Evolutionary conservation across 768 basidiomycete species (phyloP), one percentile per base, ranked within the genome.

Genomic region (Albatrellus ellisii): DNA sequence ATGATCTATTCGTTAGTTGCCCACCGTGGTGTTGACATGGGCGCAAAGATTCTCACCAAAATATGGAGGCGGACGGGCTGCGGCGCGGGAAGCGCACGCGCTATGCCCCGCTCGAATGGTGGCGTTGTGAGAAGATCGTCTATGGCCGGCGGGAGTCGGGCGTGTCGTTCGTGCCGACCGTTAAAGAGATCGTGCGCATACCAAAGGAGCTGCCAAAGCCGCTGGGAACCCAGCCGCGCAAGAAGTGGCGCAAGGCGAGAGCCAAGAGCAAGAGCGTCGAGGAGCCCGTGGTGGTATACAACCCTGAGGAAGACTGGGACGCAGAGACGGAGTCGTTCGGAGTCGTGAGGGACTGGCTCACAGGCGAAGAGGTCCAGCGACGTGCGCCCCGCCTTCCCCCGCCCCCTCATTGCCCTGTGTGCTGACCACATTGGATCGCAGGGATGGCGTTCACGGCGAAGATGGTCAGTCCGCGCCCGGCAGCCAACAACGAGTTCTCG

Each of bases 81-180:
- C 79, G 90, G 14, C 77, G 82, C 38, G 80, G 87, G 24, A 63
- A 63, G 36, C 77, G 92, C 18, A 65, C 71, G 41, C 75, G 75
- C 25, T 77, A 75, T 52, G 62, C 63, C 37, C 94, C 92, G 4
- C 65, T 98, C 26, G 84, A 87, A 29, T 94, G 72, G 66, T 98
- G 94, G 94, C 75, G 90, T n/a, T 75, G 77, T 50, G 94, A 98
- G 62, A 80, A 77, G 47, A 72, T 89, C 18, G 78, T 91, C 2
- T 97, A 89, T 52, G 81, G 80, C 5, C 71, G 77, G 17, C 68
- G 71, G 10, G 62, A 68, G 7, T 67, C 68, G 6, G 72, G 66
- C 18, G 47, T 61, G 7, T 62, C 70, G 17, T 65, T 73, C 21
- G 78, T 84, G 9, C 68, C 82, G 1, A 70, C 68, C 53, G 81